These are phyloP conservation scores for Raphanus sativus DNA, from an alignment of 345 rosid genomes.

Conservation along the genomic window DNA sequence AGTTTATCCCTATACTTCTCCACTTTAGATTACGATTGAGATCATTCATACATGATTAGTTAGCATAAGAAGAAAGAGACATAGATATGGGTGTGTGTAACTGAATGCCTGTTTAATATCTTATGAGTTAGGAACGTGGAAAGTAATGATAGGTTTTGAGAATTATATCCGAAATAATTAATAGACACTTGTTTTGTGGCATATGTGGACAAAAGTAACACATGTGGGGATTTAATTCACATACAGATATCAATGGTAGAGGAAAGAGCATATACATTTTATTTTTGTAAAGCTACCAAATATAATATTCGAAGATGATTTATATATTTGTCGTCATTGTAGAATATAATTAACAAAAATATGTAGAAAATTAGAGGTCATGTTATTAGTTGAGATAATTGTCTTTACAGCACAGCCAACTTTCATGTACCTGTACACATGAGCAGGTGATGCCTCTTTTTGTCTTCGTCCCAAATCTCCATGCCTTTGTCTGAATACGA, in stretches of 20 bases:
- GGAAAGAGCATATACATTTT: neutral
- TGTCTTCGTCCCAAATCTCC: neutral
- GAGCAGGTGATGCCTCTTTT: neutral
- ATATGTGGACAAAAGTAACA: conserved; percentile 21
- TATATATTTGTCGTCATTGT: neutral
- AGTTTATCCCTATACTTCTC: neutral
- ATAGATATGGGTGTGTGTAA: neutral
- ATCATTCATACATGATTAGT: neutral
- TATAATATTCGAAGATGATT: conserved; percentile 14
- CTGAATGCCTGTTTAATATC: conserved; percentile 7
- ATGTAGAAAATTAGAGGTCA: neutral
- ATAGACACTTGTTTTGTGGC: conserved; percentile 19
- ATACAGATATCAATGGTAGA: neutral
- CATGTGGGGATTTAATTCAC: conserved; percentile 10
- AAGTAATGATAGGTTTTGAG: conserved; percentile 17
- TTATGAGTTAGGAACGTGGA: conserved; percentile 33
- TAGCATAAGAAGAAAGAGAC: conserved; percentile 26
- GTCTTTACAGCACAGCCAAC: neutral
- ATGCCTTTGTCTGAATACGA: conserved; percentile 22
- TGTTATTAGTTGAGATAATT: neutral
- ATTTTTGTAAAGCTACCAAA: conserved; percentile 8
- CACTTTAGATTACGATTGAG: neutral
- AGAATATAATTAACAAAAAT: neutral
- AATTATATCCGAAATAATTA: conserved; percentile 13
- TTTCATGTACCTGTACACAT: neutral